Percentiles rank a stretch among this genome's conserved stretches.
phyloP scores from a whole-genome alignment of 2,329 filamentous ascomycete species.

The Didymella sp. region DNA sequence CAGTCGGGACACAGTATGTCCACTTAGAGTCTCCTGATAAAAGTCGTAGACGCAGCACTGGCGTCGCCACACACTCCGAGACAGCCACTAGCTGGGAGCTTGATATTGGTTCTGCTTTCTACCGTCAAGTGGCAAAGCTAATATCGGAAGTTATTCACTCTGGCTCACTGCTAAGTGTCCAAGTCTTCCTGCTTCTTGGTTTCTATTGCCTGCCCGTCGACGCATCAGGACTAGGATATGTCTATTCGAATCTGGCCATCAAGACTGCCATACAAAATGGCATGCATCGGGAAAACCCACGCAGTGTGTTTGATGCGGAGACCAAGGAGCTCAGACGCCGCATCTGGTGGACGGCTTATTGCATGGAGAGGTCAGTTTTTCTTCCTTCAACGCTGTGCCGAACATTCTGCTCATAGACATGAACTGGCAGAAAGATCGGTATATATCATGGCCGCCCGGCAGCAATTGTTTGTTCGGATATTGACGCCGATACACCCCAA shows the following conservation, averaged over 20 bases:
- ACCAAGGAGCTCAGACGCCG: not conserved
- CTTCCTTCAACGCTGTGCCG: not conserved
- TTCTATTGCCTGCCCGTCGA: not conserved
- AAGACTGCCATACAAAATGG: not conserved
- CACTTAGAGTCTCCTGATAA: not conserved
- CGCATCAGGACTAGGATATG: not conserved
- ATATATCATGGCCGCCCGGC: not conserved
- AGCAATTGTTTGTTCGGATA: not conserved
- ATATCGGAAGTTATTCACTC: not conserved
- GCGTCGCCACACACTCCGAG: not conserved
- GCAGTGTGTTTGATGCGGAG: not conserved
- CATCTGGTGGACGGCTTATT: not conserved
- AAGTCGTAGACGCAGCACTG: not conserved
- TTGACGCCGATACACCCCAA: not conserved
- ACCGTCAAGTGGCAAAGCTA: not conserved
- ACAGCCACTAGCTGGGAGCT: not conserved
- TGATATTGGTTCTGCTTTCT: not conserved
- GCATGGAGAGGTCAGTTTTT: not conserved
- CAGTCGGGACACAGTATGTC: not conserved
- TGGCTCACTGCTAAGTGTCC: not conserved
- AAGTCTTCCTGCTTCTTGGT: not conserved
- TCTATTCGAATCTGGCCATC: not conserved
- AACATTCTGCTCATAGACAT: not conserved
- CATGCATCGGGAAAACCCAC: not conserved
- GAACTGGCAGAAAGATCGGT: not conserved